Percentiles rank a stretch among this genome's conserved stretches.
These are phyloP conservation scores for Pythium rhizo-oryzae DNA, from an alignment of 352 stramenopile genomes.

Conservation along the genomic window DNA sequence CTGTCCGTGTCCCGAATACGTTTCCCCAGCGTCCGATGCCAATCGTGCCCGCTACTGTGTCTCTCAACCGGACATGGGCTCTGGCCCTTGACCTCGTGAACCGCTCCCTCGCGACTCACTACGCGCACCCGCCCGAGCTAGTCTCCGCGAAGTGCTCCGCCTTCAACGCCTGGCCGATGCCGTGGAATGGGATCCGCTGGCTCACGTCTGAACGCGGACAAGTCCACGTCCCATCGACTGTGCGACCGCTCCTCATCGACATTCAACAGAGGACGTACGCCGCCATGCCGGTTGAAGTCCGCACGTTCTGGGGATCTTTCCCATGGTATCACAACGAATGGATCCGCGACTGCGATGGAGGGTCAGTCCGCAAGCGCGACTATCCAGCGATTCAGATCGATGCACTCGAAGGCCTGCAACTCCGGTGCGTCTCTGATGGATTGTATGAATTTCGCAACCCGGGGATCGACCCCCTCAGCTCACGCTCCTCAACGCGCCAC, in stretches of 20 bases:
- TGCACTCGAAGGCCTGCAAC: neutral
- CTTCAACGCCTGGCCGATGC: too few relatives aligned
- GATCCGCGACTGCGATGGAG: neutral
- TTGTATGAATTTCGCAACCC: neutral
- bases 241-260: neutral
- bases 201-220: neutral
- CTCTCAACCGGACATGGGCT: too few relatives aligned
- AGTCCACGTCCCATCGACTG: neutral
- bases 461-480: neutral
- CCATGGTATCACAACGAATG: neutral
- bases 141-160: too few relatives aligned
- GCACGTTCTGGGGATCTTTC: slow-evolving; percentile 4
- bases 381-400: neutral
- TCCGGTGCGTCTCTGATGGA: neutral
- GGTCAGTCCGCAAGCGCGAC: neutral
- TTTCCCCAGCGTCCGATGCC: too few relatives aligned
- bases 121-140: neutral
- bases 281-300: slow-evolving; percentile 2
- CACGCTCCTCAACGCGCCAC: neutral
- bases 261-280: neutral
- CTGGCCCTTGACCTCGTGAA: too few relatives aligned
- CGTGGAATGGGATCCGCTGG: neutral
- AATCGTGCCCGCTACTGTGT: too few relatives aligned
- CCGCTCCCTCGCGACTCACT: too few relatives aligned
- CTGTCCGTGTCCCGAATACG: too few relatives aligned